Evolutionary conservation across 139 green algal species (phyloP).

Genomic region (Marvania coccoides): DNA sequence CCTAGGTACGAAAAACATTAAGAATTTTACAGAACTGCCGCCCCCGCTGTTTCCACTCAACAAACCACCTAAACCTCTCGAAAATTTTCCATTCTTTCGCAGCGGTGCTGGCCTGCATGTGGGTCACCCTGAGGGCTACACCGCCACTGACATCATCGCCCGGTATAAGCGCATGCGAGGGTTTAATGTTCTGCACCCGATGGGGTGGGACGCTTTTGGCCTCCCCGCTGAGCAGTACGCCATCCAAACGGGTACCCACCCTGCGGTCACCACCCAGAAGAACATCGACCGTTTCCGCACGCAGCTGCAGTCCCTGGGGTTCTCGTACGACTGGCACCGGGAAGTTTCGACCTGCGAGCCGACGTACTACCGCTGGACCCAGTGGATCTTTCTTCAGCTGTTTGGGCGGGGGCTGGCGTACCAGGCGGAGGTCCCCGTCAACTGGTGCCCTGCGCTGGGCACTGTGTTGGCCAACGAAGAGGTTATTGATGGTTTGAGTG

Average conservation of each 20-base stretch:
- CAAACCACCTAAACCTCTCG: neutral
- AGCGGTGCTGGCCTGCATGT: constrained; percentile 81
- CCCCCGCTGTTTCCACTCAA: neutral
- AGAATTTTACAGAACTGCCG: neutral
- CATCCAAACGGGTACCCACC: constrained; percentile 93
- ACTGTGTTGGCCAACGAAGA: constrained; percentile 98
- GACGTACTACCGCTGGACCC: constrained; percentile 92
- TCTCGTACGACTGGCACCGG: constrained; percentile 92
- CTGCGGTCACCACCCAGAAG: constrained; percentile 71
- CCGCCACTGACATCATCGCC: constrained; percentile 92
- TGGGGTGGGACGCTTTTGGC: constrained; percentile 98
- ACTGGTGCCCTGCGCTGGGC: constrained; percentile 95
- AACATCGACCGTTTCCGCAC: constrained; percentile 88
- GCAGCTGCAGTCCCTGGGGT: constrained; percentile 90
- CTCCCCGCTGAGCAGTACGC: constrained; percentile 98
- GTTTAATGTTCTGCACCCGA: constrained; percentile 97
- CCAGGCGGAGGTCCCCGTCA: constrained; percentile 96
- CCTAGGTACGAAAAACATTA: constrained; percentile 50
- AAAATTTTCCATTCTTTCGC: neutral
- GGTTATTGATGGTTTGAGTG: constrained; percentile 82
- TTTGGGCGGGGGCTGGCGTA: constrained; percentile 90
- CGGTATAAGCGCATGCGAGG: constrained; percentile 94
- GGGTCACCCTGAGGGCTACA: constrained; percentile 87
- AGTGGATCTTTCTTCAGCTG: constrained; percentile 99
- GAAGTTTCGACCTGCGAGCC: constrained; percentile 89